A percentile compares a stretch with the other conserved stretches of the same genome.
Evolutionary conservation across 768 basidiomycete genomes (phyloP).

Genomic region (Exidia glandulosa): DNA sequence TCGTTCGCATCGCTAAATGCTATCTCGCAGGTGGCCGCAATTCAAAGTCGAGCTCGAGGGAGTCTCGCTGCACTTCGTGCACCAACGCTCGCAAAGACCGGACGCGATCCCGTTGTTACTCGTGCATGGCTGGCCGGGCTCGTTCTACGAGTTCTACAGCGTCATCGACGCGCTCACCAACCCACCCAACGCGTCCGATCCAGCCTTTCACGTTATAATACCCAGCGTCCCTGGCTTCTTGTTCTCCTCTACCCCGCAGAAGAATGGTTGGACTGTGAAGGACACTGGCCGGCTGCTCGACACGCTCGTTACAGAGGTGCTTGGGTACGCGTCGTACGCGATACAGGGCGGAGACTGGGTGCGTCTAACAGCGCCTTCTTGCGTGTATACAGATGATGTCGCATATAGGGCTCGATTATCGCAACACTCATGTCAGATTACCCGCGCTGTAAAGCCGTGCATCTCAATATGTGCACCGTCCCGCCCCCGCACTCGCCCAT

Average conservation of each 20-base stretch:
- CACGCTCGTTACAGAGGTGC: neutral
- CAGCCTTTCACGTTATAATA: constrained; percentile 22
- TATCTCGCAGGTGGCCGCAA: neutral
- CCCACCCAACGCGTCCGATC: constrained; percentile 20
- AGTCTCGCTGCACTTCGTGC: constrained; percentile 8
- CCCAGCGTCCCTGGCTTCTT: neutral
- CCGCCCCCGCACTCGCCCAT: neutral
- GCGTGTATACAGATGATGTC: too few relatives aligned
- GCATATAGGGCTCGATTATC: neutral
- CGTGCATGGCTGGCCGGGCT: constrained; percentile 20
- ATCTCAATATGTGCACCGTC: neutral
- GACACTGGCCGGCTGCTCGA: neutral
- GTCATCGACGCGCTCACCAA: constrained; percentile 17
- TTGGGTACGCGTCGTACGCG: neutral
- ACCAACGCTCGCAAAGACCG: neutral
- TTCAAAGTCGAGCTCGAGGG: constrained; percentile 1
- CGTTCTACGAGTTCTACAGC: constrained; percentile 25
- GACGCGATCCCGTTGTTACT: constrained; percentile 8
- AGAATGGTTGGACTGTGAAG: neutral
- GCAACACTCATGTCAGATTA: neutral
- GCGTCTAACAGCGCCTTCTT: too few relatives aligned
- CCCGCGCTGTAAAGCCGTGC: neutral
- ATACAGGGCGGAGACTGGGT: neutral
- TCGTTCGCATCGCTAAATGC: too few relatives aligned
- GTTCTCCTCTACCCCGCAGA: neutral